Conservation (phyloP, 1,139 yeast genomes). For the Pichia sp. region DNA sequence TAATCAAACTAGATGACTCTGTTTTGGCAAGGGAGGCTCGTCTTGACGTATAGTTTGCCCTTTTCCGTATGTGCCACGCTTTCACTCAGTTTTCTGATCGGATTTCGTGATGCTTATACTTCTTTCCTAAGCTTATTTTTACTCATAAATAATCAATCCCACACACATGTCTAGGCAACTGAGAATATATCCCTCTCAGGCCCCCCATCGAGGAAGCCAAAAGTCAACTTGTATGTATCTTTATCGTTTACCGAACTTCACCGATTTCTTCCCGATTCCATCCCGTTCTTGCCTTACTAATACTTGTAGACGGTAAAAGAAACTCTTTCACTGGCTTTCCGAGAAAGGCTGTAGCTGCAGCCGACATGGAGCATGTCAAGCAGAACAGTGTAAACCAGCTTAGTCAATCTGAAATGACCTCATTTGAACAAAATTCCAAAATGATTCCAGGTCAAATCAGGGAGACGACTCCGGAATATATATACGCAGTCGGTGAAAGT, state of each 20-base stretch:
- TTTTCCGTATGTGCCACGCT: background rate
- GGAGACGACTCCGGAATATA: background rate
- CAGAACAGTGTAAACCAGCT: background rate
- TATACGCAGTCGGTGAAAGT: constrained; percentile 36
- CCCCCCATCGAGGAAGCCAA: background rate
- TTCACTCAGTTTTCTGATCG: background rate
- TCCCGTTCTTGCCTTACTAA: background rate
- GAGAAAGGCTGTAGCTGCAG: background rate
- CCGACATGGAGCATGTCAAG: background rate
- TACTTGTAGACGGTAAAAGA: background rate
- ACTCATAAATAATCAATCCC: background rate
- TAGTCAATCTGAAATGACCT: background rate
- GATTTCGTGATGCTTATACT: background rate
- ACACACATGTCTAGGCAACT: background rate
- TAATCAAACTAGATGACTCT: constrained; percentile 54
- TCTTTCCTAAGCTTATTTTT: background rate
- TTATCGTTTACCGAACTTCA: no score
- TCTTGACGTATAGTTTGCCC: constrained; percentile 4
- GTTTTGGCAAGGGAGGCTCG: constrained; percentile 9
- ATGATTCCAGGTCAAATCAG: background rate
- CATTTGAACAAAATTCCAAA: background rate
- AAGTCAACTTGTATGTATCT: background rate
- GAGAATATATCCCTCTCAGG: background rate
- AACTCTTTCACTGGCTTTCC: background rate
- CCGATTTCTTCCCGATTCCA: background rate